These are phyloP conservation scores for Pseudopyrenochaeta lycopersici DNA, from an alignment of 2,329 filamentous ascomycete genomes.

Conservation along the genomic window DNA sequence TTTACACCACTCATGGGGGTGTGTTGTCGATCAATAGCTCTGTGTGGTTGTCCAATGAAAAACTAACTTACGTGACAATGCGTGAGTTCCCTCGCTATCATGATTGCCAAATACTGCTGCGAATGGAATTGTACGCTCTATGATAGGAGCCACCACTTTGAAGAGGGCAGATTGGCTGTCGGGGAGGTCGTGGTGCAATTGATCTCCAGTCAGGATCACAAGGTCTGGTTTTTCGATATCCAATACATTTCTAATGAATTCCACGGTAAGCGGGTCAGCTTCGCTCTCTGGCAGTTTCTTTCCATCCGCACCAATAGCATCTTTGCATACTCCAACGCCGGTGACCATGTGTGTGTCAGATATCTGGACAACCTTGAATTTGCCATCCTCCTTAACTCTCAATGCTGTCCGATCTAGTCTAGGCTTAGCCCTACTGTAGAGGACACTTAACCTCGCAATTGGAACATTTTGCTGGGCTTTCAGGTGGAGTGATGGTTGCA, in stretches of 20 bases:
- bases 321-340: conserved; percentile 83
- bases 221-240: conserved; percentile 65
- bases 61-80: conserved; percentile 25
- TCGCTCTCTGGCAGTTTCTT: conserved; percentile 80
- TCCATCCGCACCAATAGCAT: conserved; percentile 73
- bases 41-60: not conserved
- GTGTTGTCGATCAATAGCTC: conserved; percentile 2
- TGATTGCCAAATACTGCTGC: conserved; percentile 77
- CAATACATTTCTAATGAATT: conserved; percentile 71
- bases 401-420: conserved; percentile 67
- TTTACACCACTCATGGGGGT: not conserved
- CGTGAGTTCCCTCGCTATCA: conserved; percentile 59
- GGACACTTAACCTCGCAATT: conserved; percentile 71
- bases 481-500: conserved; percentile 51
- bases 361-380: conserved; percentile 93
- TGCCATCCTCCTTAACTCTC: conserved; percentile 81
- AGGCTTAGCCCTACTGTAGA: conserved; percentile 71
- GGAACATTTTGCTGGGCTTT: conserved; percentile 59
- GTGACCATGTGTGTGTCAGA: conserved; percentile 91
- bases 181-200: conserved; percentile 69
- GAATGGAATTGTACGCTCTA: conserved; percentile 65
- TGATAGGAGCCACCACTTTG: conserved; percentile 52
- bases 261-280: conserved; percentile 86
- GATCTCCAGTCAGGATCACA: conserved; percentile 73
- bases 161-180: conserved; percentile 50